Conservation (phyloP, 441 rosid species). For the Rhodomyrtus psidioides region DNA sequence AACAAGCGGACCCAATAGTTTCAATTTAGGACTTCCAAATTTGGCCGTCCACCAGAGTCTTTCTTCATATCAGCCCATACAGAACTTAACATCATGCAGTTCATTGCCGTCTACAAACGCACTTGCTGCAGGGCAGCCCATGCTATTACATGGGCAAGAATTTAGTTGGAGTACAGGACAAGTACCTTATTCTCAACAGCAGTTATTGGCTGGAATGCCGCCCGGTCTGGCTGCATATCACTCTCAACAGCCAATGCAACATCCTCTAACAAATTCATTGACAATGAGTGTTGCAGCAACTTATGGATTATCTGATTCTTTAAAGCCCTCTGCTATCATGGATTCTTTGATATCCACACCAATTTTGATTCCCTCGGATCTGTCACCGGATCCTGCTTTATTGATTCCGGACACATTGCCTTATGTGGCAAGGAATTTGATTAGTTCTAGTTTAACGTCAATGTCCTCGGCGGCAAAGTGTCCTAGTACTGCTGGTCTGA, state of each 20-base stretch:
- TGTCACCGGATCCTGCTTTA: neutral
- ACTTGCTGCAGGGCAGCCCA: slow-evolving; percentile 19
- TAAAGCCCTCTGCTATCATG: slow-evolving; percentile 2
- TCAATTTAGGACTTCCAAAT: neutral
- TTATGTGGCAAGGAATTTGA: neutral
- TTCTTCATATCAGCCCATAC: slow-evolving; percentile 18
- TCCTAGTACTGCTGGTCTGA: neutral
- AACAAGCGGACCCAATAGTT: neutral
- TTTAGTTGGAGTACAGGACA: slow-evolving; percentile 24
- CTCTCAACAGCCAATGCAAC: slow-evolving; percentile 24
- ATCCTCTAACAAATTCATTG: slow-evolving; percentile 14
- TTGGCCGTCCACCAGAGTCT: neutral
- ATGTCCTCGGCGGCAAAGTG: neutral
- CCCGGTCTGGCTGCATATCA: slow-evolving; percentile 19
- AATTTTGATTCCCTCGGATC: neutral
- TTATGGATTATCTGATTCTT: slow-evolving; percentile 12
- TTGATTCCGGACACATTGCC: neutral
- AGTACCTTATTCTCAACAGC: slow-evolving; percentile 19
- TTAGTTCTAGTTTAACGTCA: neutral
- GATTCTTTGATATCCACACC: neutral
- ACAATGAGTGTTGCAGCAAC: slow-evolving; percentile 12
- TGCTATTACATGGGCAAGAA: slow-evolving; percentile 38
- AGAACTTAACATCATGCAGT: slow-evolving; percentile 18
- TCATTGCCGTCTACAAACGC: slow-evolving; percentile 13
- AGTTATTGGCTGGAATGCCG: slow-evolving; percentile 13